A percentile compares a stretch with the other conserved stretches of the same genome.
phyloP scores from a whole-genome alignment of 176 grass and related monocot species.

The Hordeum vulgare region DNA sequence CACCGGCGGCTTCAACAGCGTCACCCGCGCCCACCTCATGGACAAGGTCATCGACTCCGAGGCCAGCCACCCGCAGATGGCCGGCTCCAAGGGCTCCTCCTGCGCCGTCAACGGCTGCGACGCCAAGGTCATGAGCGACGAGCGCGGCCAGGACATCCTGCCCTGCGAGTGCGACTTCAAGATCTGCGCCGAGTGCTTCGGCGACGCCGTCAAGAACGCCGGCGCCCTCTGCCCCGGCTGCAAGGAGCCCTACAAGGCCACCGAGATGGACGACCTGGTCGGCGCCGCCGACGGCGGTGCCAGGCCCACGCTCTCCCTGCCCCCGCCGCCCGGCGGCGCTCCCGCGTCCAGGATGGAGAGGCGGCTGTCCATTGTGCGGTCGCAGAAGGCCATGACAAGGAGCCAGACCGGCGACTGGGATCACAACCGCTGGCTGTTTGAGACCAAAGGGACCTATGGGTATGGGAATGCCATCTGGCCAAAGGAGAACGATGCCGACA shows the following conservation, averaged over 20 bases:
- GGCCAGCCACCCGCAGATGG: constrained; percentile 81
- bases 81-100: constrained; percentile 73
- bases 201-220: constrained; percentile 70
- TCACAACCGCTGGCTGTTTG: constrained; percentile 90
- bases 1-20: constrained; percentile 91
- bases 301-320: constrained; percentile 36
- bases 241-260: constrained; percentile 83
- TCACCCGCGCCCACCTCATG: constrained; percentile 91
- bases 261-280: constrained; percentile 64
- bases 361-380: constrained; percentile 60
- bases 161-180: constrained; percentile 97
- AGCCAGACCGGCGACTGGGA: constrained; percentile 95
- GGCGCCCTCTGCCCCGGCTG: constrained; percentile 71
- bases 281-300: neutral
- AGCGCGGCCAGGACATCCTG: constrained; percentile 77
- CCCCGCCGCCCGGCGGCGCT: constrained; percentile 32
- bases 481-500: constrained; percentile 49
- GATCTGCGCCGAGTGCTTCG: constrained; percentile 88
- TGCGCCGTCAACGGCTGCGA: constrained; percentile 80
- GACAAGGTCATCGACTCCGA: constrained; percentile 89
- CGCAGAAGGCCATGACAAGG: constrained; percentile 70
- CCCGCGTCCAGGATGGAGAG: constrained; percentile 60
- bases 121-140: constrained; percentile 85
- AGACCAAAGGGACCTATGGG: constrained; percentile 93
- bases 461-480: constrained; percentile 99